Evolutionary conservation across 352 stramenopile genomes (phyloP).

Genomic region (Thraustochytrium striatum): DNA sequence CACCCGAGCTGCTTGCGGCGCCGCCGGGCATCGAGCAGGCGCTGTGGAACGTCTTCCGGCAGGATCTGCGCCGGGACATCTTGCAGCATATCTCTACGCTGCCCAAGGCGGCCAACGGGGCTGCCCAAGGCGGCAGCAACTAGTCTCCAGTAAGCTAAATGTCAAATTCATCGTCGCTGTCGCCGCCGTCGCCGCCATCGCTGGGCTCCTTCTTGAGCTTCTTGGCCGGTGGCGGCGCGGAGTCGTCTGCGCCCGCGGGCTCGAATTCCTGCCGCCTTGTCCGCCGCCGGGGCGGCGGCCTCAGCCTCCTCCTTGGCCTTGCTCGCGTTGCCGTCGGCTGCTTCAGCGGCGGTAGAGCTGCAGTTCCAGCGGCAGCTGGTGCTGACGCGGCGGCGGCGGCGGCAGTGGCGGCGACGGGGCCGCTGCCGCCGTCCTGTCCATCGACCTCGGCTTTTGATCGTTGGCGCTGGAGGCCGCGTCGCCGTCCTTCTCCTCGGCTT

Average conservation of each 20-base stretch:
- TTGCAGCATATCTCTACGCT: not conserved
- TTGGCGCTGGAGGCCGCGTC: not conserved
- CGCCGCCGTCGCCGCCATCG: not conserved
- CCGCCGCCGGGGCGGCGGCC: not conserved
- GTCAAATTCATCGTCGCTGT: slow-evolving; percentile 22
- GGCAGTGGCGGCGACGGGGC: no score
- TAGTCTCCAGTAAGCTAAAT: not conserved
- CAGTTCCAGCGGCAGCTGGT: no score
- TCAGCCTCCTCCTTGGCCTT: not conserved
- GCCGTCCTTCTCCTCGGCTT: not conserved
- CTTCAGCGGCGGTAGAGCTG: no score
- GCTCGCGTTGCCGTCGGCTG: no score
- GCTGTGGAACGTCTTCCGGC: not conserved
- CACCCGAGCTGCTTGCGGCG: not conserved
- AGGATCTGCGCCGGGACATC: not conserved
- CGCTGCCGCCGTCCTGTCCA: no score
- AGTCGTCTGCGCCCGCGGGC: not conserved
- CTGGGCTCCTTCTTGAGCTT: not conserved
- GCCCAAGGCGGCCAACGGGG: not conserved
- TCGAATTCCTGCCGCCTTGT: not conserved
- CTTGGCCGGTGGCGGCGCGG: not conserved
- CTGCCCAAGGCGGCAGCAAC: not conserved
- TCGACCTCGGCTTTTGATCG: not conserved
- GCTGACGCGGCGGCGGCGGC: no score
- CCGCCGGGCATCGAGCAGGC: not conserved